A percentile compares a stretch with the other conserved stretches of the same genome.
Conservation (phyloP, 2,329 filamentous ascomycete genomes). For the Ambrosiella cleistominuta region DNA sequence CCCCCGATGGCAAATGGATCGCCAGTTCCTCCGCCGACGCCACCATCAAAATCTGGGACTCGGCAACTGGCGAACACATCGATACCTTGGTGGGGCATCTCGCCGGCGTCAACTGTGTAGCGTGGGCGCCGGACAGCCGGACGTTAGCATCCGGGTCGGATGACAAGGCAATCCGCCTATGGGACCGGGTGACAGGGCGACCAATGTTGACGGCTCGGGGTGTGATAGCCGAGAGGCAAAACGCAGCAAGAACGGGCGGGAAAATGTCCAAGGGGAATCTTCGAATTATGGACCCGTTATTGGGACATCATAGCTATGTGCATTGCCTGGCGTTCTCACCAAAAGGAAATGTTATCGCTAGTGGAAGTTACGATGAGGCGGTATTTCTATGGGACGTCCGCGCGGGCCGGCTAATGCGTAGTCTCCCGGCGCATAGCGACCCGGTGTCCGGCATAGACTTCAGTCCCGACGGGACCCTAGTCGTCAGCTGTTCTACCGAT, state of each 20-base stretch:
- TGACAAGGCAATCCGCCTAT: constrained; percentile 88
- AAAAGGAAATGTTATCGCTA: constrained; percentile 92
- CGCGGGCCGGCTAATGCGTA: constrained; percentile 72
- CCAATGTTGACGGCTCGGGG: constrained; percentile 31
- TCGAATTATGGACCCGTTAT: constrained; percentile 34
- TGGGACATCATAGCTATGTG: constrained; percentile 91
- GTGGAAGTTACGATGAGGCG: constrained; percentile 90
- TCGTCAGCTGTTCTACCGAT: constrained; percentile 81
- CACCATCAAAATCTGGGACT: constrained; percentile 83
- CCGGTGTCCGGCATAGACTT: constrained; percentile 90
- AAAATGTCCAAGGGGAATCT: constrained; percentile 18
- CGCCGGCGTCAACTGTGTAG: constrained; percentile 76
- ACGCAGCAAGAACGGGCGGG: constrained; percentile 17
- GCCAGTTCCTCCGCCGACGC: constrained; percentile 80
- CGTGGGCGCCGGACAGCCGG: constrained; percentile 84
- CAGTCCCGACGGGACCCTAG: constrained; percentile 75
- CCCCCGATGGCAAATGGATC: constrained; percentile 76
- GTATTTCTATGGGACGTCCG: constrained; percentile 95
- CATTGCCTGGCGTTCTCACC: constrained; percentile 92
- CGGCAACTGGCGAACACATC: constrained; percentile 56
- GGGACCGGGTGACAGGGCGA: constrained; percentile 53
- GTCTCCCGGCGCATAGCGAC: constrained; percentile 83
- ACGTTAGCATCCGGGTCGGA: constrained; percentile 83
- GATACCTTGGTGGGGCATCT: constrained; percentile 87
- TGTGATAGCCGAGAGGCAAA: constrained; percentile 14